phyloP scores from a whole-genome alignment of 2,329 filamentous ascomycete genomes.

The Penicillium expansum region DNA sequence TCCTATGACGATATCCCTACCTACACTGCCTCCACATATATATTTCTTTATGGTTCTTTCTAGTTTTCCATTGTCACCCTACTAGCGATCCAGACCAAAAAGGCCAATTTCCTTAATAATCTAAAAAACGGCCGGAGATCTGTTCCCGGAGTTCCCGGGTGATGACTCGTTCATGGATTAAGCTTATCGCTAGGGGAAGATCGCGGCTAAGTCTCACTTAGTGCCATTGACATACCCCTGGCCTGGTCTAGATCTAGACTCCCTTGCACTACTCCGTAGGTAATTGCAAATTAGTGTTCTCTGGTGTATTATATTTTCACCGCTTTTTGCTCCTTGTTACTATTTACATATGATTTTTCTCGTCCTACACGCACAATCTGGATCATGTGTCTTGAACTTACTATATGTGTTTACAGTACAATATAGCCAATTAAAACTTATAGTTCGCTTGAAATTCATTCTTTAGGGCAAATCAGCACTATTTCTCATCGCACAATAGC shows the following conservation, averaged over 20 bases:
- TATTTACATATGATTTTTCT: not conserved
- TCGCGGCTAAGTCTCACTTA: not conserved
- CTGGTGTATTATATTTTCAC: not conserved
- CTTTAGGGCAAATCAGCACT: not conserved
- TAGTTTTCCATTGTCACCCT: not conserved
- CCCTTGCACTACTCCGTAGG: not conserved
- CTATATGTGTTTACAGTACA: no score
- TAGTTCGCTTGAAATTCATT: not conserved
- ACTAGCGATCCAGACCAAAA: not conserved
- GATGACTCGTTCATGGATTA: slow-evolving; percentile 19
- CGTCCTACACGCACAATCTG: not conserved
- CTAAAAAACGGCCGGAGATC: not conserved
- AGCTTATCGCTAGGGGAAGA: slow-evolving; percentile 13
- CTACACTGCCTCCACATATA: not conserved
- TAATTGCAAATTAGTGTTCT: not conserved
- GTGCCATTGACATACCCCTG: not conserved
- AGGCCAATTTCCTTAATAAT: not conserved
- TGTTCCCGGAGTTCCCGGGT: not conserved
- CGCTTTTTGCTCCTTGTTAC: not conserved
- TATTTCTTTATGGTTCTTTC: not conserved
- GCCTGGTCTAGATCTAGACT: not conserved
- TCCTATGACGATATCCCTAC: slow-evolving; percentile 13
- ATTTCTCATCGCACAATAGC: not conserved
- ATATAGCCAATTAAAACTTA: not conserved
- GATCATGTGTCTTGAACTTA: not conserved